phyloP scores from a whole-genome alignment of 2,329 filamentous ascomycete genomes.

The Fusarium hostae region DNA sequence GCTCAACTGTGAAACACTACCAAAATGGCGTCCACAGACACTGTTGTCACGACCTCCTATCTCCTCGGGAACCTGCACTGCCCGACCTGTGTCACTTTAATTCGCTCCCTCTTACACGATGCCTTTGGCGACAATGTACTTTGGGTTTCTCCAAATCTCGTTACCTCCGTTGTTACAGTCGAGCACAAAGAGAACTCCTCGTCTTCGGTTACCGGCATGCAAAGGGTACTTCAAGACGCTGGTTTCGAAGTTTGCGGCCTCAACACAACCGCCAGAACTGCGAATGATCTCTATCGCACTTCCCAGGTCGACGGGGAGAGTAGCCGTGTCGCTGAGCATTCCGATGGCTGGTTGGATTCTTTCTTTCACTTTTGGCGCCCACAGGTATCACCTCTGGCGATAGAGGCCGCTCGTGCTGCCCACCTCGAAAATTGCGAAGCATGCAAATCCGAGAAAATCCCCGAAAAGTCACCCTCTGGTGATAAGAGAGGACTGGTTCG shows the following conservation, averaged over 20 bases:
- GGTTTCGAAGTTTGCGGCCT: conserved; percentile 69
- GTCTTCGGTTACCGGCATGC: conserved; percentile 57
- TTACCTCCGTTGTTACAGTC: conserved; percentile 75
- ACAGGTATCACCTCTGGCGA: conserved; percentile 37
- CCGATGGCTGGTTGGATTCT: conserved; percentile 41
- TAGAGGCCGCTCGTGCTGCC: conserved; percentile 43
- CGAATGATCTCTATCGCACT: conserved; percentile 44
- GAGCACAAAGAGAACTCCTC: conserved; percentile 59
- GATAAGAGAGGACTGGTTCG: conserved; percentile 19
- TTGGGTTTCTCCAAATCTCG: conserved; percentile 75
- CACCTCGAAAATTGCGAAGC: conserved; percentile 54
- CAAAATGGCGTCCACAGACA: conserved; percentile 45
- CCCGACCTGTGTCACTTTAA: conserved; percentile 76
- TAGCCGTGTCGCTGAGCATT: conserved; percentile 35
- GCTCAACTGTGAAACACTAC: neutral
- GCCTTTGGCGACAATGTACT: conserved; percentile 58
- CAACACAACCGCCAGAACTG: conserved; percentile 51
- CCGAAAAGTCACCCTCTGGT: neutral
- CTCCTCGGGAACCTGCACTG: conserved; percentile 82
- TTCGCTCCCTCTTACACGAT: conserved; percentile 67
- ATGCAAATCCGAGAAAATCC: conserved; percentile 42
- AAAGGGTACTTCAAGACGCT: conserved; percentile 62
- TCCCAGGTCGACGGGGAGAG: conserved; percentile 40
- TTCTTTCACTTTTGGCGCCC: conserved; percentile 50
- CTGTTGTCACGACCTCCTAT: conserved; percentile 65